Evolutionary conservation across 495 filamentous ascomycete genomes (phyloP), one percentile per base, ranked within the genome.

Genomic region (Hypoxylon rickii): DNA sequence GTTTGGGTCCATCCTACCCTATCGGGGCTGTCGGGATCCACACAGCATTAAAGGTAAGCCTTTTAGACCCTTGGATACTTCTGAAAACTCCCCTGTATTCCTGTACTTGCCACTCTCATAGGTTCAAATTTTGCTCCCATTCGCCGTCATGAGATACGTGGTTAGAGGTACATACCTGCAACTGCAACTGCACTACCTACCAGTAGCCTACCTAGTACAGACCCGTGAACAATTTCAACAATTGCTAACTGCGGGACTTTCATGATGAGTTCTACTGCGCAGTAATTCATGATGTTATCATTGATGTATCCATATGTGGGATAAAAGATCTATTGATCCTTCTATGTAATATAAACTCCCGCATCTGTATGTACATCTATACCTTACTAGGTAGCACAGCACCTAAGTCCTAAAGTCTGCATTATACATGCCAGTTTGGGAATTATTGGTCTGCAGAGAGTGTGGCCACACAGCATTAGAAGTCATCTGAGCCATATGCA

Each of bases 221-320:
- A n/a, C n/a, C n/a, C n/a, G n/a, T n/a, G n/a, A n/a, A n/a, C 38
- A 20, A 54, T 33, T 55, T 60, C 34, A 44, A 61, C n/a, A 50
- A 61, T 51, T 61, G 58, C 45, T 44, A 55, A 48, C 38, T 53
- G 31, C 20, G 41, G 26, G 45, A 18, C 31, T 22, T 61, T 40
- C 51, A 61, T 55, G 57, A 48, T 61, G 44, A 60, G 40, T 43
- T 60, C n/a, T n/a, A n/a, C n/a, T n/a, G n/a, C n/a, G n/a, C n/a
- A n/a, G n/a, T n/a, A n/a, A n/a, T n/a, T n/a, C n/a, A n/a, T n/a
- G n/a, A n/a, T n/a, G n/a, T n/a, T n/a, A n/a, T n/a, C n/a, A n/a
- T n/a, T n/a, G n/a, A n/a, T n/a, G n/a, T n/a, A 44, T 43, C 38
- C 53, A 38, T 36, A 52, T 43, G 26, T 33, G 11, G n/a, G n/a